These are phyloP conservation scores for Pilatotrama ljubarskyi DNA, from an alignment of 768 basidiomycete species.

Conservation along the genomic window DNA sequence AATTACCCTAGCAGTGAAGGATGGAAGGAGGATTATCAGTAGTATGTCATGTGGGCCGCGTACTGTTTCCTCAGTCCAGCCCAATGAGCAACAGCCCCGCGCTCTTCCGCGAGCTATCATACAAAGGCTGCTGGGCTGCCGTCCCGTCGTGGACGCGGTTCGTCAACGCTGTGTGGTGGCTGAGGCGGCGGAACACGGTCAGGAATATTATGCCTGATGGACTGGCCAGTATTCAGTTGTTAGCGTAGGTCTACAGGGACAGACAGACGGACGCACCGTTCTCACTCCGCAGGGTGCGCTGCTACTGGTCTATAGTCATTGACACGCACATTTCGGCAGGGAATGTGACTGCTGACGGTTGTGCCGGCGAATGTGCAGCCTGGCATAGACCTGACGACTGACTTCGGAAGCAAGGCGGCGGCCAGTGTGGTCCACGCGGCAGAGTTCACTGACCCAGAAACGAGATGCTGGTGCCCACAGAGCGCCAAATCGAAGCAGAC, in stretches of 20 bases:
- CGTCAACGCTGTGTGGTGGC: not conserved
- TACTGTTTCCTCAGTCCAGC: no score
- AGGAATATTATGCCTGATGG: no score
- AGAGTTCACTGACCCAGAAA: not conserved
- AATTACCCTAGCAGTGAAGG: no score
- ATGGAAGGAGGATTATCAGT: no score
- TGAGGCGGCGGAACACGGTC: no score
- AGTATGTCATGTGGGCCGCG: no score
- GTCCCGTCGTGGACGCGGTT: not conserved
- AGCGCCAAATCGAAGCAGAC: not conserved
- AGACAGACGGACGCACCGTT: not conserved
- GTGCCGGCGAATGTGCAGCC: not conserved
- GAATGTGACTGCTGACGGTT: not conserved
- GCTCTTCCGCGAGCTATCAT: not conserved
- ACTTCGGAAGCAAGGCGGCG: not conserved
- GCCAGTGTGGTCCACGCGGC: not conserved
- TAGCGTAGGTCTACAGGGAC: no score
- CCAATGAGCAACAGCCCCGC: no score
- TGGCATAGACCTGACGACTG: not conserved
- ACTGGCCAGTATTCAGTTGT: not conserved
- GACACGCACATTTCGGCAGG: not conserved
- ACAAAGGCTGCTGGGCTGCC: not conserved
- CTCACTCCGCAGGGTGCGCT: not conserved
- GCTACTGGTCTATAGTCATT: not conserved
- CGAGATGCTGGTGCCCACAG: not conserved